Percentiles rank a stretch among this genome's conserved stretches.
These are phyloP conservation scores for Populus alba DNA, from an alignment of 345 rosid species.

Conservation along the genomic window DNA sequence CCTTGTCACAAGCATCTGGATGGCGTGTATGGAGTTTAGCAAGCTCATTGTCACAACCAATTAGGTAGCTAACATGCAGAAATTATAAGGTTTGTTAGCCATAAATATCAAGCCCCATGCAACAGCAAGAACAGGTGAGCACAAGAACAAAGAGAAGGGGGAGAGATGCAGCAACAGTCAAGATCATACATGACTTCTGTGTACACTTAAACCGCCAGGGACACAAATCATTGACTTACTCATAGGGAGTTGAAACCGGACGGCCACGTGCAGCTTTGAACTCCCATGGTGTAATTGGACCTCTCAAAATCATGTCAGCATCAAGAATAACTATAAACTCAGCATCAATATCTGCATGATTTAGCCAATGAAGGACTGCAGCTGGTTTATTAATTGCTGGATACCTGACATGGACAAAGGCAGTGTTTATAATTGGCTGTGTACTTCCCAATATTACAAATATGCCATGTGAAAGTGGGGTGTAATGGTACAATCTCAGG, in stretches of 20 bases:
- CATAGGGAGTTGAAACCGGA: slow-evolving; percentile 98
- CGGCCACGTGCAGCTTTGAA: slow-evolving; percentile 83
- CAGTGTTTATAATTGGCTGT: background rate
- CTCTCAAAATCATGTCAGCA: slow-evolving; percentile 96
- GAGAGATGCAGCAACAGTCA: background rate
- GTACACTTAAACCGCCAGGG: background rate
- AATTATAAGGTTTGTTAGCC: background rate
- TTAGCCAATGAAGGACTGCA: slow-evolving; percentile 97
- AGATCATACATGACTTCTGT: background rate
- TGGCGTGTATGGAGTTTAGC: slow-evolving; percentile 89
- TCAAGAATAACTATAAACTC: slow-evolving; percentile 92
- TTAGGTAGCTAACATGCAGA: slow-evolving; percentile 66
- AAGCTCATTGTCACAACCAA: slow-evolving; percentile 92
- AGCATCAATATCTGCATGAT: slow-evolving; percentile 80
- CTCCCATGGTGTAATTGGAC: slow-evolving; percentile 98
- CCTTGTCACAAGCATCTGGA: slow-evolving; percentile 94
- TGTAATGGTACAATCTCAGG: background rate
- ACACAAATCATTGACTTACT: slow-evolving; percentile 44
- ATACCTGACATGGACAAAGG: slow-evolving; percentile 56
- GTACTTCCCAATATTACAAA: too few species aligned
- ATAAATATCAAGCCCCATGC: background rate
- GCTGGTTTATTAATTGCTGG: slow-evolving; percentile 99
- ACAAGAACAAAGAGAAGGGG: background rate
- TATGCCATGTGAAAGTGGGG: background rate
- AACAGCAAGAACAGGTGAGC: background rate